Evolutionary conservation across 2,329 filamentous ascomycete species (phyloP), one percentile per base, ranked within the genome.

Genomic region (Cercospora sesami): DNA sequence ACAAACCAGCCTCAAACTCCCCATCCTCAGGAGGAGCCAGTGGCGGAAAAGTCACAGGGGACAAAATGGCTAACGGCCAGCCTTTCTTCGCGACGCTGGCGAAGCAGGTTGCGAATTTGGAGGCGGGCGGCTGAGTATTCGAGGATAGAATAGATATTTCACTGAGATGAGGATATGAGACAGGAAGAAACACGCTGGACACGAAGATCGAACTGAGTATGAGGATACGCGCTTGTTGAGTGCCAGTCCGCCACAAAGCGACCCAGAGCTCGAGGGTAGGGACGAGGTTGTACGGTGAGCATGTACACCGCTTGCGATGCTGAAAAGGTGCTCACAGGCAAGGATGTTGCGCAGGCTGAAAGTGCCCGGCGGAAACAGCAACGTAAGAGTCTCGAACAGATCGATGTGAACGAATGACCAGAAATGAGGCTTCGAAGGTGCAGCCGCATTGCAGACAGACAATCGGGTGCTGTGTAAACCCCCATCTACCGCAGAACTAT

Each of bases 21-120:
- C 53, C 53, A 9, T 28, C 23, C 14, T 16, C 26, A 58, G 53
- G 16, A 31, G 53, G n/a, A n/a, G n/a, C n/a, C n/a, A n/a, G n/a
- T n/a, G n/a, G 45, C 21, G 21, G 45, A 8, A 51, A 23, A 51
- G 45, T 10, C 14, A 12, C 45, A 6, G 45, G 45, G 21, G 60
- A 45, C 5, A 62, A 62, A 21, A 63, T 63, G 60, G 42, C 39
- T n/a, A 63, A 63, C 3, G 60, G 60, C 16, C 60, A 63, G 28
- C 18, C 60, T 0, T 63, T 63, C n/a, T 63, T 63, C 12, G 60
- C 60, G 5, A 53, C 39, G 16, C 21, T 63, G 42, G 60, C 60
- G 6, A 63, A 63, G 16, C 60, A 63, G 10, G 45, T 63, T 7
- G 60, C 60, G 14, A 63, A 42, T 53, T 42, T 63, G n/a, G 60